A percentile compares a stretch with the other conserved stretches of the same genome.
Conservation (phyloP, 768 basidiomycete genomes). For the Kwoniella sp. region DNA sequence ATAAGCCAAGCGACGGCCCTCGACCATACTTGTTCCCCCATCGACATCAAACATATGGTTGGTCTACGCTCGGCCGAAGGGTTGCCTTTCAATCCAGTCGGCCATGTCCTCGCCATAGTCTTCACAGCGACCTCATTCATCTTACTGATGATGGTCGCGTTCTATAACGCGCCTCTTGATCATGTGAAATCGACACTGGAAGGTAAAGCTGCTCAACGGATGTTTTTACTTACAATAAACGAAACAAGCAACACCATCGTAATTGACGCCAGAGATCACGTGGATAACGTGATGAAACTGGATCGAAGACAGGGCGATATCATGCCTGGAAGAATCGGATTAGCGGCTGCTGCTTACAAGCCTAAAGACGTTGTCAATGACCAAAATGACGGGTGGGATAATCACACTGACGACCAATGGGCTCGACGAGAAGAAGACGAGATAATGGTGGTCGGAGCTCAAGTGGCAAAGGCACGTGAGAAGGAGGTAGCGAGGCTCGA, state of each 20-base stretch:
- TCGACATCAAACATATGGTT: constrained; percentile 1
- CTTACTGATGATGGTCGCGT: constrained; percentile 5
- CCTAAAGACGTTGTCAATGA: neutral
- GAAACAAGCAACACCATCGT: constrained; percentile 8
- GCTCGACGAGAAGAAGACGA: neutral
- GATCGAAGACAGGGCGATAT: neutral
- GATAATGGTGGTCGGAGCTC: neutral
- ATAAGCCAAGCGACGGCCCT: no score
- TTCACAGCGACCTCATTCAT: constrained; percentile 12
- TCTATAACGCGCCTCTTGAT: constrained; percentile 22
- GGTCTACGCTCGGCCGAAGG: constrained; percentile 9
- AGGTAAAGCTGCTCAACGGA: constrained; percentile 7
- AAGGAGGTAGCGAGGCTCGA: neutral
- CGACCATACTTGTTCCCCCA: no score
- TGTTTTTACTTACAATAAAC: constrained; percentile 21
- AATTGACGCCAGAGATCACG: neutral
- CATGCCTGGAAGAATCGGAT: neutral
- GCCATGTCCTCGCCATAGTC: constrained; percentile 14
- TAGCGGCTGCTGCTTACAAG: neutral
- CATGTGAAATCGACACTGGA: constrained; percentile 21
- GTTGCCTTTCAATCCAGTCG: constrained; percentile 13
- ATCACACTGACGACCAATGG: neutral
- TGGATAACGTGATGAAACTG: neutral
- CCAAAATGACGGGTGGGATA: neutral
- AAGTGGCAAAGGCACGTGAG: no score